Conservation (phyloP, 306 rosid species). For the Aeschynomene evenia region DNA sequence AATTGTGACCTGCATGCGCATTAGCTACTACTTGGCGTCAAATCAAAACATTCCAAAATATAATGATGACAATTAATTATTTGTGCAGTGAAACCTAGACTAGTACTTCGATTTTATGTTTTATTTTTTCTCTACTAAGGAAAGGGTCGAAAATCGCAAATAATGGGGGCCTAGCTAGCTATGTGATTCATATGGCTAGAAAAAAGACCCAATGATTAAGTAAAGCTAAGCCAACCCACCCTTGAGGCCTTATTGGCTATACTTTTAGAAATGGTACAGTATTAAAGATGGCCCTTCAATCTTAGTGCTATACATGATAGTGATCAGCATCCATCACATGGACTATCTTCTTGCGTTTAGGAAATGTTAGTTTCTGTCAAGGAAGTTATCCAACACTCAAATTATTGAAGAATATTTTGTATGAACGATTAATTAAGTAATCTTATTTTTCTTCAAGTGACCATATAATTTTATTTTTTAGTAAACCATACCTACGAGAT, state of each 20-base stretch:
- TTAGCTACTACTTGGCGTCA: conserved; percentile 30
- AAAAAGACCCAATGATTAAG: conserved; percentile 10
- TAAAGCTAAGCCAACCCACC: background rate
- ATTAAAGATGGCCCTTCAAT: background rate
- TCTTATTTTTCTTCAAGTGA: too few relatives aligned
- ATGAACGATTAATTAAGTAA: too few relatives aligned
- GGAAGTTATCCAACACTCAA: background rate
- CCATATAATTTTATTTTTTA: too few relatives aligned
- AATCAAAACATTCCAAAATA: conserved; percentile 42
- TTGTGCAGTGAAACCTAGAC: background rate
- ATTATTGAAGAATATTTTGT: background rate
- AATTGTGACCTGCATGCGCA: conserved; percentile 20
- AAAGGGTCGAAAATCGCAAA: conserved; percentile 24
- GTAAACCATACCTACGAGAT: background rate
- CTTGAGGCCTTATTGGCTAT: background rate
- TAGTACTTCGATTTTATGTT: background rate
- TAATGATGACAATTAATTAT: conserved; percentile 7
- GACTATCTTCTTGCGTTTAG: background rate
- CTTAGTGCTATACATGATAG: background rate
- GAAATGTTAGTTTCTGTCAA: background rate
- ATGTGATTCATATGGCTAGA: background rate
- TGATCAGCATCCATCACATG: background rate
- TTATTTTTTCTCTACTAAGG: background rate
- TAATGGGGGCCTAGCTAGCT: background rate
- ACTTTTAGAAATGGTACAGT: background rate